Base-by-base conservation (phyloP, 2,329 filamentous ascomycete species). In the Thermoascus crustaceus region DNA sequence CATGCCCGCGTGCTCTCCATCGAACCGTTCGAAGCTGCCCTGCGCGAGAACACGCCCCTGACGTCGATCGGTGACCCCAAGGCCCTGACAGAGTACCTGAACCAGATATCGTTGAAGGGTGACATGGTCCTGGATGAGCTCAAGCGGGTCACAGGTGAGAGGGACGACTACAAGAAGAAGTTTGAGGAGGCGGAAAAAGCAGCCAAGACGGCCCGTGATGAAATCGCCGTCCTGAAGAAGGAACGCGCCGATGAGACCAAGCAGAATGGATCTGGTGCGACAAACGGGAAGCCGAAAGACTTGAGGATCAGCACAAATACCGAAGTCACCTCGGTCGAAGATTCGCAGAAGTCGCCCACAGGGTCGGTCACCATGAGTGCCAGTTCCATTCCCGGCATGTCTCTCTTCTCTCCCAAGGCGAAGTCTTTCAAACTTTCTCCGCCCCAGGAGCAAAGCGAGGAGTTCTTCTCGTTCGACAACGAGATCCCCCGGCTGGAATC, bases 91-190 rank as follows among this genome's bases (percentile, higher is more conserved):
- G 89, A 96, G 60, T 98, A 95, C 53, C 71, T 98, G 18, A 86
- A 82, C 48, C 86, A 95, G 59, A 64, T 94, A 25, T 89, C 80
- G 42, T 61, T 88, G 35, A 89, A 93, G 54, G 80, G 81, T 26
- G 85, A 94, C 50, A 93, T 98, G 84, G 80, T 94, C 3, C 80
- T 93, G 75, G 83, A 94, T 30, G 91, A 98, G 61, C 69, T 95
- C 38, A 95, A 93, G 64, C 74, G 86, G 8, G 78, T 96, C 0
- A 82, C 86, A 0, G 73, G 75, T 3, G 88, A 96, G 54, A 81
- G 83, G 40, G 85, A 94, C 41, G 76, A 78, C 10, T 70, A 83
- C 41, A 89, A 86, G 58, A 83, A 81, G 61, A 86, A 84, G 57
- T 66, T 79, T 2, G 76, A 82, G n/a, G 76, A 80, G 32, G 68